A percentile compares a stretch with the other conserved stretches of the same genome.
These are phyloP conservation scores for Didymella keratinophila DNA, from an alignment of 2,329 filamentous ascomycete genomes.

Conservation along the genomic window DNA sequence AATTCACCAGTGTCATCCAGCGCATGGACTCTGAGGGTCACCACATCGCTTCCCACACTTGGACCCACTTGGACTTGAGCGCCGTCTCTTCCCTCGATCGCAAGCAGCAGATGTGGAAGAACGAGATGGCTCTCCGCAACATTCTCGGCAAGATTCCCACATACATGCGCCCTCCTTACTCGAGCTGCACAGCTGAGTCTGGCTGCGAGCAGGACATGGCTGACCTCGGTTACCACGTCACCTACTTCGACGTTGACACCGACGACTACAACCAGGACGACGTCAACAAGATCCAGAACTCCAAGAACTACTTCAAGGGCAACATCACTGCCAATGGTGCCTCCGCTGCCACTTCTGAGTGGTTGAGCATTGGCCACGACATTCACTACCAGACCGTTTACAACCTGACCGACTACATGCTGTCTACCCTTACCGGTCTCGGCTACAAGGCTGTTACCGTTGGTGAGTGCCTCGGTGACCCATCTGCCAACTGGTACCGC, in stretches of 20 bases:
- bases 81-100: conserved; percentile 55
- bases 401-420: conserved; percentile 56
- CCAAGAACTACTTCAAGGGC: conserved; percentile 61
- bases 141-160: conserved; percentile 64
- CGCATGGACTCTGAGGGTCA: conserved; percentile 64
- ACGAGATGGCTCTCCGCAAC: conserved; percentile 64
- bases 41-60: conserved; percentile 68
- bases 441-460: conserved; percentile 57
- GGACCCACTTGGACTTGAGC: conserved; percentile 61
- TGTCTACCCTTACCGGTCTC: conserved; percentile 49
- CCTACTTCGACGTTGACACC: conserved; percentile 68
- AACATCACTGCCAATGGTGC: conserved; percentile 51
- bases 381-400: conserved; percentile 57
- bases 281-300: conserved; percentile 59
- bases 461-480: conserved; percentile 58
- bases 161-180: conserved; percentile 61
- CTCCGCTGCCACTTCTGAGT: conserved; percentile 43
- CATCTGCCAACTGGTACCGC: conserved; percentile 59
- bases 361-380: conserved; percentile 63
- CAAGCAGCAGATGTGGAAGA: conserved; percentile 60
- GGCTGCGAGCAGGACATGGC: conserved; percentile 54
- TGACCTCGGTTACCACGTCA: conserved; percentile 65
- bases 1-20: conserved; percentile 61
- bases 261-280: conserved; percentile 67
- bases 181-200: conserved; percentile 54